phyloP scores from a whole-genome alignment of 305 asterid genomes.

The Striga hermonthica region DNA sequence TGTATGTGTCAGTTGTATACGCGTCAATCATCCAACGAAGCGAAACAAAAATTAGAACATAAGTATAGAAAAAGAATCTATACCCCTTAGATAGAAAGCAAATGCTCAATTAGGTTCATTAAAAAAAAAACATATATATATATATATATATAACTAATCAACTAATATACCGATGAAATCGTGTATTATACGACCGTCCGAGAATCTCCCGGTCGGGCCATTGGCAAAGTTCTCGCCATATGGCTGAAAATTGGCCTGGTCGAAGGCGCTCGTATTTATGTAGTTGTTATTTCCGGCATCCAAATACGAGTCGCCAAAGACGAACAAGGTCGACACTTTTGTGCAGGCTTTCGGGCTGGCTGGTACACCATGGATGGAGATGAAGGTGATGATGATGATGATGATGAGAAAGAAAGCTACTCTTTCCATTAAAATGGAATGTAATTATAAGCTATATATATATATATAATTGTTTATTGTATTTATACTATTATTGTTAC shows the following conservation, averaged over 20 bases:
- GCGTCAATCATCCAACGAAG: no score
- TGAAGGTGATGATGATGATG: conserved; percentile 8
- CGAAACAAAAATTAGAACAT: no score
- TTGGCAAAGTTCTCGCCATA: conserved; percentile 55
- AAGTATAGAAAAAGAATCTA: no score
- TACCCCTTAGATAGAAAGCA: no score
- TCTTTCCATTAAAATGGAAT: conserved; percentile 26
- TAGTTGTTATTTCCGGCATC: conserved; percentile 72
- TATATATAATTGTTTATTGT: no score
- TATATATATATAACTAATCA: no score
- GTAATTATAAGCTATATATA: no score
- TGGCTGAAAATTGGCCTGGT: conserved; percentile 63
- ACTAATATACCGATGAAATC: conserved; percentile 53
- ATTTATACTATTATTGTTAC: no score
- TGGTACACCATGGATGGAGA: conserved; percentile 24
- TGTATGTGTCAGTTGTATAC: no score
- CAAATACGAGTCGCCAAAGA: conserved; percentile 66
- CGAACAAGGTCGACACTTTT: conserved; percentile 32
- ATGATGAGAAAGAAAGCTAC: conserved; percentile 22
- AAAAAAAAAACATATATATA: no score
- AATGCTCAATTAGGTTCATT: no score
- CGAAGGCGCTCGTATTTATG: conserved; percentile 59
- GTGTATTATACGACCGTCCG: conserved; percentile 62
- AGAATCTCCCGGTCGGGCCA: conserved; percentile 65
- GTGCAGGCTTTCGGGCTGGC: conserved; percentile 12